These are phyloP conservation scores for Eimeria acervulina DNA, from an alignment of 169 alveolate species.

Conservation along the genomic window DNA sequence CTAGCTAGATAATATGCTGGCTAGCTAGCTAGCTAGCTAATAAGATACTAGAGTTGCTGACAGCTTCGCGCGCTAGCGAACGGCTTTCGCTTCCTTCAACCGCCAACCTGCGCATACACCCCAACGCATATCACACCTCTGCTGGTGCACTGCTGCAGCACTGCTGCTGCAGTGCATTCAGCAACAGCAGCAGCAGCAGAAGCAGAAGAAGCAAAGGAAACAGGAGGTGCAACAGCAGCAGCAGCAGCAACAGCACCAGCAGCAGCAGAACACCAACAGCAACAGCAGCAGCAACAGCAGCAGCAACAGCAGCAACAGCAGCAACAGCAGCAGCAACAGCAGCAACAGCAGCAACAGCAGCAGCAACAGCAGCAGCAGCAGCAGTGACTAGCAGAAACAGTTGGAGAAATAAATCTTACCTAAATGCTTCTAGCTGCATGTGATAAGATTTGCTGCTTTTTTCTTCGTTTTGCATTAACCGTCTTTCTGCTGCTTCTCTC, in stretches of 20 bases:
- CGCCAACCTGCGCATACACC: not conserved
- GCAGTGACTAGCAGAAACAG: too few relatives aligned
- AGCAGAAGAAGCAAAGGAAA: not conserved
- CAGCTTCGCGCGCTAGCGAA: not conserved
- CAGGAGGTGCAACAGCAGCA: not conserved
- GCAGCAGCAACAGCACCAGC: not conserved
- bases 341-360: not conserved
- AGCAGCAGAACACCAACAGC: too few relatives aligned
- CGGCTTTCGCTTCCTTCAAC: conserved; percentile 49
- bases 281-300: too few relatives aligned
- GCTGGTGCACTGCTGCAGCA: not conserved
- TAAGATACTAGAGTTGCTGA: not conserved
- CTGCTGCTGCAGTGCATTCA: too few relatives aligned
- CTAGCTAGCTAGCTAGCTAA: too few relatives aligned
- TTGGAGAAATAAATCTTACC: too few relatives aligned
- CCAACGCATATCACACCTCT: not conserved
- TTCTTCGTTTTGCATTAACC: not conserved
- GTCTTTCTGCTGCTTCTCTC: conserved; percentile 7
- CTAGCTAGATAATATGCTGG: too few relatives aligned
- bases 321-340: not conserved
- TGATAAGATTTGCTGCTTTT: not conserved
- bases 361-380: not conserved
- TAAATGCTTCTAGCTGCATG: conserved; percentile 9
- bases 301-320: too few relatives aligned
- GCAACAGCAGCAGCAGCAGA: not conserved